Conservation (phyloP, 2,329 filamentous ascomycete species). For the Fusarium lateritium region DNA sequence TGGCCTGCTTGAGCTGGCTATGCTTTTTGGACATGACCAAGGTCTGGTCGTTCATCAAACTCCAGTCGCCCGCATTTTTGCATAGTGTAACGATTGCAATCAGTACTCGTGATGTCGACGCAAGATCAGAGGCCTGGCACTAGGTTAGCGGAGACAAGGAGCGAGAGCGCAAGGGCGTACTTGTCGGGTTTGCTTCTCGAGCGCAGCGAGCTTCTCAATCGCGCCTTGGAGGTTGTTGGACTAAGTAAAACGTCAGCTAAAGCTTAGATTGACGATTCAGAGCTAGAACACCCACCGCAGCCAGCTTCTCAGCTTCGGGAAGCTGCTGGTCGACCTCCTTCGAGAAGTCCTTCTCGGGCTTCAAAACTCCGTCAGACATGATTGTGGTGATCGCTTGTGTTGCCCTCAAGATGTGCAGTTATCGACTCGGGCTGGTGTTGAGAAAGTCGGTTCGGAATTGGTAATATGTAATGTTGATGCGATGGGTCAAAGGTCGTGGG, state of each 20-base stretch:
- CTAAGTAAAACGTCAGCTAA: conserved; percentile 60
- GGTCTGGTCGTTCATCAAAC: conserved; percentile 95
- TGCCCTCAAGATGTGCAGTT: conserved; percentile 10
- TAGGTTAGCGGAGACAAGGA: conserved; percentile 34
- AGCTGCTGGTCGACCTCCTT: conserved; percentile 95
- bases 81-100: conserved; percentile 93
- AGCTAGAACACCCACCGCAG: conserved; percentile 75
- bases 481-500: conserved; percentile 42
- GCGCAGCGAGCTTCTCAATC: conserved; percentile 89
- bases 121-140: conserved; percentile 90
- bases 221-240: conserved; percentile 81
- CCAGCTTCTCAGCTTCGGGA: conserved; percentile 90
- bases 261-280: not conserved
- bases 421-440: not conserved
- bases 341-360: conserved; percentile 98
- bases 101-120: conserved; percentile 91
- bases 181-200: conserved; percentile 99
- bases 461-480: conserved; percentile 38
- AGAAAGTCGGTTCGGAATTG: conserved; percentile 17
- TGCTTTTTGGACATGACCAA: conserved; percentile 98
- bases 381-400: conserved; percentile 34
- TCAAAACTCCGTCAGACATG: conserved; percentile 88
- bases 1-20: conserved; percentile 98
- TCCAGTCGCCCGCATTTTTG: conserved; percentile 94
- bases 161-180: conserved; percentile 62